Evolutionary conservation across 306 rosid species (phyloP).

Genomic region (Prunus salicina): DNA sequence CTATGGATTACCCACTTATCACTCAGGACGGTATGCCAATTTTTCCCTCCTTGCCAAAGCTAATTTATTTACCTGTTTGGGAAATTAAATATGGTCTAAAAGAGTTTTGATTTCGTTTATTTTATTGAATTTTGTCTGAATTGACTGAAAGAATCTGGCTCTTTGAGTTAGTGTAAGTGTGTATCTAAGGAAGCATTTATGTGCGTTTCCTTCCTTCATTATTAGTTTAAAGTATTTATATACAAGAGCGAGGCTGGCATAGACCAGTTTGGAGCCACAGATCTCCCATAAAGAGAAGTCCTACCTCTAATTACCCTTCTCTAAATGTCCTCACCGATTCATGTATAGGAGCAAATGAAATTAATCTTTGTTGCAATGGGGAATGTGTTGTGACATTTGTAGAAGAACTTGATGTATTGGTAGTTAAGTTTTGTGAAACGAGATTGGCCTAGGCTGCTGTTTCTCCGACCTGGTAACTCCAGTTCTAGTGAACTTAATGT

Average conservation of each 20-base stretch:
- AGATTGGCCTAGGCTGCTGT: background rate
- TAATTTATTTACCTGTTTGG: background rate
- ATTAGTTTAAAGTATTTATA: background rate
- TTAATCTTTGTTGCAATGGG: background rate
- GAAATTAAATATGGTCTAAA: background rate
- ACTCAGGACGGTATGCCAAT: conserved; percentile 86
- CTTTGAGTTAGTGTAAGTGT: background rate
- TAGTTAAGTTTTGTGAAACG: too few relatives aligned
- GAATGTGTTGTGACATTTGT: background rate
- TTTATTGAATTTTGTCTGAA: background rate
- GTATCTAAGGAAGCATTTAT: background rate
- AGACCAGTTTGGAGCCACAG: background rate
- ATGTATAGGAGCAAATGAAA: background rate
- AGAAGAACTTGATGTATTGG: background rate
- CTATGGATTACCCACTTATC: conserved; percentile 79
- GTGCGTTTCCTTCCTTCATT: background rate
- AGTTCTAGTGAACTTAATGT: background rate
- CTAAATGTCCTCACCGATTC: background rate
- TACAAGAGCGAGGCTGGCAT: background rate
- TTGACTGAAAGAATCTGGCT: background rate
- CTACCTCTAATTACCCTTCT: background rate
- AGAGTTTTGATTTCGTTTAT: background rate
- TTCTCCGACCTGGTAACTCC: background rate
- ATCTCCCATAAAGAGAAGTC: background rate
- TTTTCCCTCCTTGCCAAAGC: conserved; percentile 10